Evolutionary conservation across 331 rosid species (phyloP).

Genomic region (Erythrophleum ivorense): DNA sequence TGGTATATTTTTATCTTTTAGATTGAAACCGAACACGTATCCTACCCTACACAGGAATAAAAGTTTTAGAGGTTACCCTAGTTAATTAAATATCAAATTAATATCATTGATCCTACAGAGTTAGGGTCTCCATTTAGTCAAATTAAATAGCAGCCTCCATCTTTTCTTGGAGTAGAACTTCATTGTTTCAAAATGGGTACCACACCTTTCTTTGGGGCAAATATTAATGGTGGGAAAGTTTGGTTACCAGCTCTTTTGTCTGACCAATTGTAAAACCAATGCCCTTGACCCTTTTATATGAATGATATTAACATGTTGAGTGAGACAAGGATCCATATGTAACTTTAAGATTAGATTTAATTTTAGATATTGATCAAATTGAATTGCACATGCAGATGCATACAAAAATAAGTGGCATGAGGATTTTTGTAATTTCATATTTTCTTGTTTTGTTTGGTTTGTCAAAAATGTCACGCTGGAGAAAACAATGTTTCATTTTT

Average conservation of each 20-base stretch:
- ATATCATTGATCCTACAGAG: background rate
- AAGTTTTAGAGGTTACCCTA: slow-evolving; percentile 17
- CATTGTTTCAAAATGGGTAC: slow-evolving; percentile 43
- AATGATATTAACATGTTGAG: background rate
- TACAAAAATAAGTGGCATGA: slow-evolving; percentile 41
- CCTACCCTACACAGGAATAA: slow-evolving; percentile 17
- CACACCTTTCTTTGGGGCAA: slow-evolving; percentile 42
- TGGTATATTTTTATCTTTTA: background rate
- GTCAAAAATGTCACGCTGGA: slow-evolving; percentile 49
- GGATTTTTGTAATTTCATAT: background rate
- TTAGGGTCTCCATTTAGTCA: slow-evolving; percentile 45
- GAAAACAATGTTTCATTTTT: background rate
- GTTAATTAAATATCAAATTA: background rate
- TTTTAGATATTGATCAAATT: slow-evolving; percentile 10
- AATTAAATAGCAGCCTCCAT: slow-evolving; percentile 56
- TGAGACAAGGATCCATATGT: background rate
- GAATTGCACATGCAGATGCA: slow-evolving; percentile 43
- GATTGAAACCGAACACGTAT: slow-evolving; percentile 29
- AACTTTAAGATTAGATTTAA: background rate
- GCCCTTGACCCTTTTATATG: background rate
- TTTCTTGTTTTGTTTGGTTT: slow-evolving; percentile 16
- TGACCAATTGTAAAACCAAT: slow-evolving; percentile 47
- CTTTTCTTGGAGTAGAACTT: slow-evolving; percentile 47
- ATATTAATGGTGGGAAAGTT: slow-evolving; percentile 60
- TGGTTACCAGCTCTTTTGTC: slow-evolving; percentile 69